Base-by-base conservation (phyloP, 1,139 yeast species). In the Pichia sp. region DNA sequence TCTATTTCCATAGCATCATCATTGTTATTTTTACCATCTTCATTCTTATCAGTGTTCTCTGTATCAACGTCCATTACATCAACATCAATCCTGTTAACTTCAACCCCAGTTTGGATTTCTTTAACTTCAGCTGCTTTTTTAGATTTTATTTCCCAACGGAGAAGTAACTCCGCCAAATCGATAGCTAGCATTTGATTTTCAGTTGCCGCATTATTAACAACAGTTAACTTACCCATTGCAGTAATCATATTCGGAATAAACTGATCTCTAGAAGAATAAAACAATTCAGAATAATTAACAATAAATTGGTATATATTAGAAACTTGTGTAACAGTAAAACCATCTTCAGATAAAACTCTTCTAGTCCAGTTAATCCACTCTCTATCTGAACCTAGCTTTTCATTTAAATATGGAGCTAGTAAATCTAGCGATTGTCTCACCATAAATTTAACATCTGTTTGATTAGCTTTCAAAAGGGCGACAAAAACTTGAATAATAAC, bases 331-430 rank as follows among this genome's bases (percentile, higher is more conserved):
- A 83, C 83, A 57, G 80, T 81, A 59, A 82, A 83, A 0, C 94
- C 92, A 60, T 90, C 96, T 59, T 94, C 98, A 2, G 94, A 82
- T 27, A 94, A 71, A 2, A 90, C 95, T 46, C 97, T 74, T 52
- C 97, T 80, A 1, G 97, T 96, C 94, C 96, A 89, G 56, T 87
- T 90, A 47, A 94, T 78, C 98, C 98, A 94, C 41, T 82, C 76
- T 12, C 85, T 79, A 0, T 80, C 69, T 0, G 82, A 69, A 0
- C 77, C 86, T 64, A 86, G 76, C 45, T 96, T 72, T 49, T 75
- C 76, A 2, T 87, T 81, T 71, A 94, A 75, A 0, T 85, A 95
- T 0, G 97, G 96, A 0, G 97, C 97, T 37, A 94, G 68, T 6
- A 86, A 70, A 56, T 90, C 97, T 45, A 94, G 70, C 0, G 97